Conservation (phyloP, 192 early-diverging fungal species). For the Funneliformis mosseae region DNA sequence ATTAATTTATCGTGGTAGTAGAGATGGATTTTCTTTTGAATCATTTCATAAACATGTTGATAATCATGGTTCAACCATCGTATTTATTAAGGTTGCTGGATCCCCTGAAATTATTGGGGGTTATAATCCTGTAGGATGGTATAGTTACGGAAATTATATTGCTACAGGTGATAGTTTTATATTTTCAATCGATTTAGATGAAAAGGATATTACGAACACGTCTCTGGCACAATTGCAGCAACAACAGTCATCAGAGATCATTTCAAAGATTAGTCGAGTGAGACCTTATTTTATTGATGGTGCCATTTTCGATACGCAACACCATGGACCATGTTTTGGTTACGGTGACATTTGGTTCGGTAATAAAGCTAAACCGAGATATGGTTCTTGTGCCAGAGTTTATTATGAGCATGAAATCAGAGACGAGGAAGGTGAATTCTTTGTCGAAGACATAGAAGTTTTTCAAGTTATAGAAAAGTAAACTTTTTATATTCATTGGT, state of each 20-base stretch:
- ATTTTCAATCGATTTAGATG: neutral
- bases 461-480: constrained; percentile 7
- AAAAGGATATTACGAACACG: neutral
- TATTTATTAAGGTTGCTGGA: neutral
- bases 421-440: constrained; percentile 3
- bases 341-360: constrained; percentile 13
- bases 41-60: constrained; percentile 22
- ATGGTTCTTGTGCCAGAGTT: constrained; percentile 8
- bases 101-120: neutral
- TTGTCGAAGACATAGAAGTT: constrained; percentile 9
- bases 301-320: neutral
- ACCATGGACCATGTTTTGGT: constrained; percentile 18
- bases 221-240: neutral
- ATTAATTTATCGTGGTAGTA: constrained; percentile 12
- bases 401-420: constrained; percentile 12
- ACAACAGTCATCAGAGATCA: neutral
- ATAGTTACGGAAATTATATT: neutral
- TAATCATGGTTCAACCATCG: neutral
- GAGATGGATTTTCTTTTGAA: constrained; percentile 16
- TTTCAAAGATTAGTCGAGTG: neutral
- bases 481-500: neutral
- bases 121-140: constrained; percentile 28
- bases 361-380: constrained; percentile 1
- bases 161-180: constrained; percentile 26
- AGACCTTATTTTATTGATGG: constrained; percentile 15